Base-by-base conservation (phyloP, 768 basidiomycete species). In the Paxillus involutus region DNA sequence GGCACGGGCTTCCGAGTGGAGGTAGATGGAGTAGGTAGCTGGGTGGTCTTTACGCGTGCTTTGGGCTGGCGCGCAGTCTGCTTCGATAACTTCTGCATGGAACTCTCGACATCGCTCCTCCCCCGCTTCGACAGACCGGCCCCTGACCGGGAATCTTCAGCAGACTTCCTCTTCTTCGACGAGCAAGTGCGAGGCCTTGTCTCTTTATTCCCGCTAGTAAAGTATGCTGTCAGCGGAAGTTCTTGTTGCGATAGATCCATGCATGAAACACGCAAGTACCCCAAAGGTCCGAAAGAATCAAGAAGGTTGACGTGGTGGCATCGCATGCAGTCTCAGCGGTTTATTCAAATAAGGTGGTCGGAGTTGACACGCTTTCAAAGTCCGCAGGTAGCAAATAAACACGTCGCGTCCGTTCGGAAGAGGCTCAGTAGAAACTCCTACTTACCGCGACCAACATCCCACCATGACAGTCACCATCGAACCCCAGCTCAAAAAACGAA, bases 401-500 rank as follows among this genome's bases (percentile, higher is more conserved):
- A 59, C 37, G 58, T 63, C 66, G 61, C 52, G 59, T 61, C 57
- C 49, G 59, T 8, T 32, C 32, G 32, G 63, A 1, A 30, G 26
- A 26, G 26, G 26, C 26, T 26, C 26, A 26, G 26, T 6, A 26
- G 26, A 26, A 26, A 26, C 4, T 26, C 26, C 26, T 26, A 26
- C 26, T 6, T 19, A 48, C 4, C 10, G 19, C 30, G 11, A 17
- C 1, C 39, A 12, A 48, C 29, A n/a, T 21, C 16, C 7, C 37
- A 14, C 42, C 36, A 63, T 61, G 64, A 44, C 58, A 4, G 24
- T 50, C 44, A 48, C 72, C 44, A 62, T 73, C 44, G 62, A 64
- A 48, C 73, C 73, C 35, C 74, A 74, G 50, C 46, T 63, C 13
- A 90, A 89, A 66, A 88, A 82, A 63, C 79, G 84, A 64, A 88